Base-by-base conservation (phyloP, 768 basidiomycete species). In the Mycena sanguinolenta region DNA sequence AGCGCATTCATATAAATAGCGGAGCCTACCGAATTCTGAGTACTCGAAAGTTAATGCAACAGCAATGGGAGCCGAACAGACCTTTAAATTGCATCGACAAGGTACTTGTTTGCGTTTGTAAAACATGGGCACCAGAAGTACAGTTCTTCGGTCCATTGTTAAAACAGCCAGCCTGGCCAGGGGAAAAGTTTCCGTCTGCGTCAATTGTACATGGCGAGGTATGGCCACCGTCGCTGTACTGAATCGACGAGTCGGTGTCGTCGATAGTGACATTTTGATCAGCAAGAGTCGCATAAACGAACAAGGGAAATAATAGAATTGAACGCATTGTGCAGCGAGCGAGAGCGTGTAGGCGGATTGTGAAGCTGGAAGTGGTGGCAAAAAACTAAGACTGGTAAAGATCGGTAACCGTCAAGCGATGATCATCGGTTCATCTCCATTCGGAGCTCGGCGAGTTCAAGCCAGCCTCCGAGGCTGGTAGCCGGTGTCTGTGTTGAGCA, bases 21-120 rank as follows among this genome's bases (percentile, higher is more conserved):
- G 19, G 77, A 74, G 17, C 77, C 78, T 79, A 25, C 16, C 12
- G 21, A 54, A 54, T 14, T 1, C 8, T 63, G 25, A 60, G 28
- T 34, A 14, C 4, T 36, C 54, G 55, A 6, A 14, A n/a, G 23
- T n/a, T n/a, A n/a, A n/a, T n/a, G n/a, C n/a, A 53, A n/a, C 27
- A 46, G 8, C 44, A 25, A 28, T 9, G 32, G 21, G 19, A 4
- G 30, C 28, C 27, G 10, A 6, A 46, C 58, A 42, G 38, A 73
- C 77, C 77, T 66, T 74, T 76, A 63, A 78, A 78, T 34, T 69
- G 63, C 54, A 77, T 76, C 4, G 76, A 75, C 19, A 75, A 63
- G 1, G 75, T 71, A 25, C 73, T 74, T 63, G 25, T 72, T n/a
- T 61, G 64, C 7, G 42, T 59, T 32, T 73, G 73, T 52, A 74